Percentiles rank a stretch among this genome's conserved stretches.
phyloP scores from a whole-genome alignment of 2,329 filamentous ascomycete genomes.

The Coniochaeta sp. region DNA sequence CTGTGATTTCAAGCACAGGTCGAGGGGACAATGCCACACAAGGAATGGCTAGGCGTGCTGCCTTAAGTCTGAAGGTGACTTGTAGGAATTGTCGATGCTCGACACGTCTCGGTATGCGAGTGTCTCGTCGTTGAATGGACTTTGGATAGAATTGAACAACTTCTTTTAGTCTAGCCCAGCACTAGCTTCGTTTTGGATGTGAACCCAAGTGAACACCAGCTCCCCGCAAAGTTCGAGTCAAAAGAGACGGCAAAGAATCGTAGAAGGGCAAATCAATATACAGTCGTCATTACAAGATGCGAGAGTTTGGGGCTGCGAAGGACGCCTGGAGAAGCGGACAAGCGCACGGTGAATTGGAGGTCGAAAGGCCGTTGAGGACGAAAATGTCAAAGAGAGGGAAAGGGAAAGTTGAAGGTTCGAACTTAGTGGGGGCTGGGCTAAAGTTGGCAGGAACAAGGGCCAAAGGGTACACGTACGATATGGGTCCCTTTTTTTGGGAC shows the following conservation, averaged over 20 bases:
- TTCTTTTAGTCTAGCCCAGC: not conserved
- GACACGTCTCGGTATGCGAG: too few species aligned
- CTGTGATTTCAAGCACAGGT: not conserved
- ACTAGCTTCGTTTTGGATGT: not conserved
- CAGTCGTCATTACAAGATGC: conserved; percentile 22
- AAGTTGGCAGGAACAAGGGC: not conserved
- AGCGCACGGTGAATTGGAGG: too few species aligned
- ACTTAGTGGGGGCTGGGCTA: conserved; percentile 5
- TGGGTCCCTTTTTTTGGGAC: too few species aligned
- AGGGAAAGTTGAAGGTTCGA: too few species aligned
- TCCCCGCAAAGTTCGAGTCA: conserved; percentile 1
- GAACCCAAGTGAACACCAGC: not conserved
- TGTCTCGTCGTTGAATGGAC: too few species aligned
- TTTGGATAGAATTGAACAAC: not conserved
- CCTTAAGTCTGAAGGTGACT: not conserved
- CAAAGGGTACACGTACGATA: conserved; percentile 1
- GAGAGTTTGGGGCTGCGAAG: conserved; percentile 8
- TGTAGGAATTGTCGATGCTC: not conserved
- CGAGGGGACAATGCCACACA: not conserved
- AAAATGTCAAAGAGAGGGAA: not conserved
- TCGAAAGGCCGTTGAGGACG: not conserved
- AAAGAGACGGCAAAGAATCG: conserved; percentile 4
- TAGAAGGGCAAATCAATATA: conserved; percentile 17
- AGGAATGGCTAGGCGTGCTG: not conserved
- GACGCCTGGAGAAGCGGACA: conserved; percentile 15